A percentile compares a stretch with the other conserved stretches of the same genome.
Conservation (phyloP, 106 monocot genomes). For the Platanthera guangdongensis region DNA sequence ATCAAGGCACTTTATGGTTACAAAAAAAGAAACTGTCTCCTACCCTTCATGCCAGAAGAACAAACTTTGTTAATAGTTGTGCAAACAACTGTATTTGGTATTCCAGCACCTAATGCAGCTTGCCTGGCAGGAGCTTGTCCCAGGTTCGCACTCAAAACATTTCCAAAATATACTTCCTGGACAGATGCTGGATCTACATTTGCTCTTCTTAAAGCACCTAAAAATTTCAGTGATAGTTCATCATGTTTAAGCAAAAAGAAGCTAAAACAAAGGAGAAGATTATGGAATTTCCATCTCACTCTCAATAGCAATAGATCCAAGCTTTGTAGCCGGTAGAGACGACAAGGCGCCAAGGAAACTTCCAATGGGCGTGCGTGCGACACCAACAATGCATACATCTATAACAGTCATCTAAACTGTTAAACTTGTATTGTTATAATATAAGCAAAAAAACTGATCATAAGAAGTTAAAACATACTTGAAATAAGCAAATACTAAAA, state of each 20-base stretch:
- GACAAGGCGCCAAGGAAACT: conserved; percentile 90
- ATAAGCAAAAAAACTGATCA: not conserved
- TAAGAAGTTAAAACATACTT: not conserved
- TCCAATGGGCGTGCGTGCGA: conserved; percentile 92
- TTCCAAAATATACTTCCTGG: conserved; percentile 97
- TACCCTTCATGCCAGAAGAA: conserved; percentile 98
- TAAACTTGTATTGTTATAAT: not conserved
- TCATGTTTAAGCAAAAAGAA: not conserved
- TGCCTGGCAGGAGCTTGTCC: conserved; percentile 98
- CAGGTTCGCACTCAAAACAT: conserved; percentile 95
- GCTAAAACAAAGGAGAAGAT: not conserved
- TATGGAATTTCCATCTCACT: conserved; percentile 26
- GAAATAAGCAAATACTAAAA: not conserved
- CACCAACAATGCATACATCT: conserved; percentile 99
- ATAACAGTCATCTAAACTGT: not conserved
- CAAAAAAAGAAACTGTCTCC: not conserved
- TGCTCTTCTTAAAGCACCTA: conserved; percentile 81
- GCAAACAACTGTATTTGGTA: conserved; percentile 82
- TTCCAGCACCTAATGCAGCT: conserved; percentile 95
- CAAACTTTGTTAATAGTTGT: conserved; percentile 96
- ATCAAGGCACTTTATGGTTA: not conserved
- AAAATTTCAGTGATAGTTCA: conserved; percentile 1
- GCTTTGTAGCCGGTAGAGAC: conserved; percentile 89
- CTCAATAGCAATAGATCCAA: conserved; percentile 82
- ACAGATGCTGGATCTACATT: conserved; percentile 85